Base-by-base conservation (phyloP, 2,329 filamentous ascomycete species). In the Colletotrichum kahawae region DNA sequence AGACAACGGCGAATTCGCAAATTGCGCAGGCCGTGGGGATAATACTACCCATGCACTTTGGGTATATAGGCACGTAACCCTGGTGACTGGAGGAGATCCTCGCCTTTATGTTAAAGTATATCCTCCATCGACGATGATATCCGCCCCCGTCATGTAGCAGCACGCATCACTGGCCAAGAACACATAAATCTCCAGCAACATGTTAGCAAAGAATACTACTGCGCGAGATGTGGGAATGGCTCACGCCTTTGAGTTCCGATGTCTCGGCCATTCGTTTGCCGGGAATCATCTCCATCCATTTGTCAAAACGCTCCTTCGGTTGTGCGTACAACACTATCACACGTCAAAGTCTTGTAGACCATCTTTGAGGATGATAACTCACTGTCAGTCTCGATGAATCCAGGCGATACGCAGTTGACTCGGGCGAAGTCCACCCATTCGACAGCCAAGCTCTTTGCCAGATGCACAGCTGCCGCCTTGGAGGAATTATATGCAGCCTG, bases 121-220 rank as follows among this genome's bases (percentile, higher is more conserved):
- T 9, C 87, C 88, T 54, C 88, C 88, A 67, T 89, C 88, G 74
- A 89, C 85, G 62, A 85, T 78, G 60, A 89, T 77, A 74, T 89
- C 86, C 7, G 83, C 81, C 34, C 88, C 87, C 12, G 87, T 89
- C 81, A 85, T 88, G 77, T 88, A 89, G 12, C 84, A 83, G 64
- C 85, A 88, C 4, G 87, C 87, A 81, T 88, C 86, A 68, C 83
- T 85, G 51, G 83, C 83, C 51, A 88, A 79, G 77, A 88, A 89
- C n/a, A 88, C 85, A 71, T 88, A 88, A 9, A 86, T 86, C 80
- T 83, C 12, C 21, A 57, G 18, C 4, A 18, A 7, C 2, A 2
- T 6, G 62, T 65, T 16, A 24, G 33, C 21, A 33, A 51, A 51
- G 48, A n/a, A 65, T 0, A 21, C 4, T 21, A 16, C 21, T 31